Percentiles rank a stretch among this genome's conserved stretches.
phyloP scores from a whole-genome alignment of 1,284 basidiomycete genomes.

The Chiua sp. region DNA sequence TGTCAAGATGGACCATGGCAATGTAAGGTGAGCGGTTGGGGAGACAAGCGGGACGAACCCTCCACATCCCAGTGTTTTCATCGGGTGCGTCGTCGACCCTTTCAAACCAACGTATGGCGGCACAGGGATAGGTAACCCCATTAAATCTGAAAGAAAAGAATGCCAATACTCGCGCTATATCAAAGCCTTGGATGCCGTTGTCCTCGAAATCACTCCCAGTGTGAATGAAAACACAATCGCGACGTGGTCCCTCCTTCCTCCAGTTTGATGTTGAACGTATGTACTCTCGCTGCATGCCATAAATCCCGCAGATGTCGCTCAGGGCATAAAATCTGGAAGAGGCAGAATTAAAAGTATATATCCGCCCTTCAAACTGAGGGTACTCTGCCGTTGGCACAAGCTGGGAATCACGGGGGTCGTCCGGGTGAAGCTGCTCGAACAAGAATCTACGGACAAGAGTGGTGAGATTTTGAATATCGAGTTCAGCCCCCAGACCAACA shows the following conservation, averaged over 20 bases:
- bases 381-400: too few species aligned
- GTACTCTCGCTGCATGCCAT: neutral
- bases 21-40: too few species aligned
- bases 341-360: neutral
- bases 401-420: conserved; percentile 1
- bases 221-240: neutral
- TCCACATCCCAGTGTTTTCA: neutral
- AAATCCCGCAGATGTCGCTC: neutral
- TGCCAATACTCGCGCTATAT: too few species aligned
- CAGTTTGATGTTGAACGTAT: neutral
- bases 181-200: neutral
- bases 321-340: conserved; percentile 6
- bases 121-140: too few species aligned
- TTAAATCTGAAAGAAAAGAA: neutral
- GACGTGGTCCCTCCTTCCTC: neutral
- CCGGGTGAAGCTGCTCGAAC: conserved; percentile 2
- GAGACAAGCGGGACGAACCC: too few species aligned
- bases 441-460: conserved; percentile 1
- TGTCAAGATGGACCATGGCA: neutral
- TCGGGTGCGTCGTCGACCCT: neutral
- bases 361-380: too few species aligned
- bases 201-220: too few species aligned
- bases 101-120: neutral
- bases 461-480: conserved; percentile 1
- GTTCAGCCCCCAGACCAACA: neutral